Base-by-base conservation (phyloP, 2,329 filamentous ascomycete species). In the Phyllosticta capitalensis region DNA sequence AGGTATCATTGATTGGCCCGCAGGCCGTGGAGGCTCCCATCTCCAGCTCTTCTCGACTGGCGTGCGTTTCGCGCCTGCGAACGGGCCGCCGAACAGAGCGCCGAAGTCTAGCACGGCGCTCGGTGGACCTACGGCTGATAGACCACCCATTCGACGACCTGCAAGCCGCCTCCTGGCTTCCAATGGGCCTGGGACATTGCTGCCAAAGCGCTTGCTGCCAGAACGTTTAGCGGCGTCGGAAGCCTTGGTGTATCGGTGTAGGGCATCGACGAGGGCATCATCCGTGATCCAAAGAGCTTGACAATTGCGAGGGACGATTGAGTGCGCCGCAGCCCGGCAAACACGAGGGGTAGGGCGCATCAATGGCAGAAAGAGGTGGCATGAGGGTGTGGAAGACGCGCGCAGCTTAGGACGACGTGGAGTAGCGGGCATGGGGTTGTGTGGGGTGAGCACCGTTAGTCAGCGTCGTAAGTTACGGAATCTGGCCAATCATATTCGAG, bases 251-350 rank as follows among this genome's bases (percentile, higher is more conserved):
- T 83, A 83, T 22, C 77, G 76, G 62, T 71, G 64, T 64, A 84
- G 81, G 2, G 79, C 78, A 56, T 73, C 70, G 22, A 73, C 70
- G 14, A 87, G 76, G 22, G 81, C 64, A 52, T 81, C 75, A 65
- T 88, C 84, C 28, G 80, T 78, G 63, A 87, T 78, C 82, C 84
- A 87, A 64, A 85, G 67, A 51, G 75, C 72, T 56, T 81, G 78
- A 61, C 65, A 64, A 10, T 74, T 65, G 20, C 73, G 65, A 51
- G 69, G 63, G 50, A 77, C 66, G 52, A 75, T 73, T 64, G 72
- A 72, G 61, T 76, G 76, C 66, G 77, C 74, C 71, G 75, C 77
- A 73, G 77, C 75, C 67, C 74, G 77, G 75, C 79, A 83, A 68
- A 75, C 75, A 67, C 76, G 68, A 64, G 76, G 69, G 66, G 70